These are phyloP conservation scores for Nadsonia fulvescens DNA, from an alignment of 805 yeast species.

Conservation along the genomic window DNA sequence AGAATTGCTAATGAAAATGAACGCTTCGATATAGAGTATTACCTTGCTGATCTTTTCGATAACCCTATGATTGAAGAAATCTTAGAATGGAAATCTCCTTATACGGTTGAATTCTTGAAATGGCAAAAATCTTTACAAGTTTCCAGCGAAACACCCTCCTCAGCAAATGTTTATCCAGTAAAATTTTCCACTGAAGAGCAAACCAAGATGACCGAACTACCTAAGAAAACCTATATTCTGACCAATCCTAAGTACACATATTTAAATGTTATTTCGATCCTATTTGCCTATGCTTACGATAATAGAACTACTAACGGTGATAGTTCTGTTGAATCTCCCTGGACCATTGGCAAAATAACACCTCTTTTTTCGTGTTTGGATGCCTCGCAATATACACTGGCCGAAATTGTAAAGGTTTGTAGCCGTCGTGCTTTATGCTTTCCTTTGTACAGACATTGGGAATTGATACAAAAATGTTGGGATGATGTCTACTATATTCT, in stretches of 20 bases:
- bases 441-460: conserved; percentile 64
- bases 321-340: conserved; percentile 70
- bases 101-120: too few relatives aligned
- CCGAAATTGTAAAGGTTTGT: conserved; percentile 39
- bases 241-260: conserved; percentile 38
- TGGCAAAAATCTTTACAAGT: conserved; percentile 5
- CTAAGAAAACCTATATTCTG: conserved; percentile 36
- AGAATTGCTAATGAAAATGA: conserved; percentile 48
- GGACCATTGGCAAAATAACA: conserved; percentile 77
- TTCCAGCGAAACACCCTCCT: conserved; percentile 1
- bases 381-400: conserved; percentile 24
- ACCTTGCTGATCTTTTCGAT: conserved; percentile 61
- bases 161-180: too few relatives aligned
- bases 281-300: conserved; percentile 66
- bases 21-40: conserved; percentile 77
- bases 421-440: conserved; percentile 57
- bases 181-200: conserved; percentile 45
- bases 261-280: conserved; percentile 40
- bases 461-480: conserved; percentile 46
- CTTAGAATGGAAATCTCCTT: conserved; percentile 20
- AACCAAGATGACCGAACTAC: conserved; percentile 49
- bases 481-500: conserved; percentile 50
- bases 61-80: conserved; percentile 34
- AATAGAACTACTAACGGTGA: conserved; percentile 53
- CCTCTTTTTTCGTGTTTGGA: conserved; percentile 71